Base-by-base conservation (phyloP, 2,329 filamentous ascomycete species). In the Pestalotiopsis fici region DNA sequence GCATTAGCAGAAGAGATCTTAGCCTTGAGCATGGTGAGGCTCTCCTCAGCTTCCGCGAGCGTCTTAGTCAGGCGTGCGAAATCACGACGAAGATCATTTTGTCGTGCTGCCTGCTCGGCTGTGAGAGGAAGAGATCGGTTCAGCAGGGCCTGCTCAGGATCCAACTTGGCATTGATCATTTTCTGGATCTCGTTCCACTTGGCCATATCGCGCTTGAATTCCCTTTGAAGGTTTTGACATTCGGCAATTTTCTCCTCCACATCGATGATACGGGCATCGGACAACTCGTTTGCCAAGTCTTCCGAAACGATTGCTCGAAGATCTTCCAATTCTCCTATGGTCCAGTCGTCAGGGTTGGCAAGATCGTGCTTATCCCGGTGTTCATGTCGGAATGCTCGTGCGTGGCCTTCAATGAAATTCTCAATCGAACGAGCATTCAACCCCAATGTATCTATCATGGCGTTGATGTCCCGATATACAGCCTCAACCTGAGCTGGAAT, bases 361-460 rank as follows among this genome's bases (percentile, higher is more conserved):
- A 98, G 83, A 69, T 97, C 91, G 62, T 91, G 84, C 69, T 87
- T 86, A 7, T 83, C 86, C 37, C 92, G 86, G 25, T 84, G 86
- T 43, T 88, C 82, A 64, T 86, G 83, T 62, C 83, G 79, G 55
- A 83, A 79, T 23, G 62, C 47, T 62, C 89, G 82, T 12, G 83
- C 84, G 72, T 97, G 92, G 7, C 91, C 93, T 66, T 87, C 85
- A 56, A 95, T 84, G 70, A 91, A 91, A 12, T 83, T 83, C 60
- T 85, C 83, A 47, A 95, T 87, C 5, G 93, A 89, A 18, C 87
- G 84, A 12, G 84, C 89, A 76, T 98, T 98, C 62, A 98, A 86
- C 11, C 95, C 95, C 54, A 98, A 83, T 0, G 93, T 95, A 74
- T 98, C 94, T 56, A 99, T 90, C 96, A 98, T 99, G 13, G 93